phyloP scores from a whole-genome alignment of 257 asterid species.

The Jacaranda mimosifolia region DNA sequence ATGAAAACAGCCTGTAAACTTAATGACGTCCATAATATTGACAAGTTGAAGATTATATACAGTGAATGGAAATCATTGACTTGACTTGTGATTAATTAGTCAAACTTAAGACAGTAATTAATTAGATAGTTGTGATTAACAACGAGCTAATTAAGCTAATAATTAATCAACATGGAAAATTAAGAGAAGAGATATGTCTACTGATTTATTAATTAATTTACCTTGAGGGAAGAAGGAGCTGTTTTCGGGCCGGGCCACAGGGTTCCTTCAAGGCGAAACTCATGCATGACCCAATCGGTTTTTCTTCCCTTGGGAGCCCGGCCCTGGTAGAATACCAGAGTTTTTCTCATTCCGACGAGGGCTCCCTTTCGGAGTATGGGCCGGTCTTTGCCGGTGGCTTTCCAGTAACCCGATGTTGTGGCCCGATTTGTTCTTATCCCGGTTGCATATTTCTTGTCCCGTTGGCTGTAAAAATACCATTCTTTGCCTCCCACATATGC shows the following conservation, averaged over 20 bases:
- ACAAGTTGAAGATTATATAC: conserved; percentile 29
- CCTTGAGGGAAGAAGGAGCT: conserved; percentile 48
- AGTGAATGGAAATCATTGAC: conserved; percentile 9
- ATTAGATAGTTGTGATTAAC: neutral
- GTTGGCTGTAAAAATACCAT: conserved; percentile 68
- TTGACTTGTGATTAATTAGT: conserved; percentile 15
- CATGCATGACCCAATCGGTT: conserved; percentile 80
- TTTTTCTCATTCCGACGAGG: conserved; percentile 71
- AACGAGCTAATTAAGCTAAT: conserved; percentile 11
- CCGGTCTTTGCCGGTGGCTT: conserved; percentile 76
- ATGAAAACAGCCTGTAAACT: conserved; percentile 32
- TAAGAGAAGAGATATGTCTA: too few species aligned
- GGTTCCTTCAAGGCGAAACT: conserved; percentile 65
- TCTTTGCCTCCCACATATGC: conserved; percentile 72
- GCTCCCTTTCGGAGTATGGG: conserved; percentile 46
- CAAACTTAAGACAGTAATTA: neutral
- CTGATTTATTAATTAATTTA: neutral
- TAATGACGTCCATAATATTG: conserved; percentile 11
- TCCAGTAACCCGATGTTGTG: conserved; percentile 68
- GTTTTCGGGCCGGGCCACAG: conserved; percentile 38
- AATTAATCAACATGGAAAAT: neutral
- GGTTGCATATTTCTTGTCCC: conserved; percentile 68
- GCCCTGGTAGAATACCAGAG: conserved; percentile 69
- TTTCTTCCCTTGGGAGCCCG: conserved; percentile 79
- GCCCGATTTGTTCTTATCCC: conserved; percentile 72